Evolutionary conservation across 192 early-diverging fungal species (phyloP).

Genomic region (Coemansia sp.): DNA sequence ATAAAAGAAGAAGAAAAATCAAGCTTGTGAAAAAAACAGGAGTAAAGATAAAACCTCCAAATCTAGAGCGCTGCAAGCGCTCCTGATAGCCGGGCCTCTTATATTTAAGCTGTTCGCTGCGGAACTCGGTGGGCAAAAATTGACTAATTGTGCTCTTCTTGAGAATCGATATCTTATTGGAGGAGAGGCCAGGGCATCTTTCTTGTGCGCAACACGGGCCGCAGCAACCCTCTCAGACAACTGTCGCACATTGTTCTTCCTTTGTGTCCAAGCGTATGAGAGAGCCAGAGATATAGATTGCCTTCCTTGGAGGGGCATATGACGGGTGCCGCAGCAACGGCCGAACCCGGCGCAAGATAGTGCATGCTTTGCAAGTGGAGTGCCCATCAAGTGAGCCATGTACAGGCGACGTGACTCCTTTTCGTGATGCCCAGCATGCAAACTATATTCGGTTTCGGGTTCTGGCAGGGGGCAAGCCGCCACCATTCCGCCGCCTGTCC

Average conservation of each 20-base stretch:
- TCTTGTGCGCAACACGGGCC: not conserved
- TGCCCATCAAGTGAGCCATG: not conserved
- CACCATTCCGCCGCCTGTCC: not conserved
- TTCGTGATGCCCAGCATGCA: not conserved
- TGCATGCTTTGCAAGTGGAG: not conserved
- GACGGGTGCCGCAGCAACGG: slow-evolving; percentile 4
- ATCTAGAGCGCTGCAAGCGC: not conserved
- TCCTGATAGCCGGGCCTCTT: not conserved
- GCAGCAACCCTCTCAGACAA: slow-evolving; percentile 3
- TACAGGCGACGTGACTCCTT: slow-evolving; percentile 1
- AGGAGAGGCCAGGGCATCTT: not conserved
- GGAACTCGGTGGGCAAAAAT: not conserved
- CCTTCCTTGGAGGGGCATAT: not conserved
- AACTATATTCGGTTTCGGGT: slow-evolving; percentile 1
- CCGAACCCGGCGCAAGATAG: not conserved
- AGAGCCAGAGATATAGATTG: not conserved
- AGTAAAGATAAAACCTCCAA: not conserved
- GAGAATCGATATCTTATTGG: not conserved
- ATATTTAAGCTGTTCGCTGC: not conserved
- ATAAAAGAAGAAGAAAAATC: not conserved
- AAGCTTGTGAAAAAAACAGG: not conserved
- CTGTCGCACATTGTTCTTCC: not conserved
- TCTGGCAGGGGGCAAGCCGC: slow-evolving; percentile 8
- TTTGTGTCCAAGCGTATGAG: not conserved
- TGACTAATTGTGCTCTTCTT: not conserved